phyloP scores from a whole-genome alignment of 2,329 filamentous ascomycete genomes.

The Fusarium newnesense region DNA sequence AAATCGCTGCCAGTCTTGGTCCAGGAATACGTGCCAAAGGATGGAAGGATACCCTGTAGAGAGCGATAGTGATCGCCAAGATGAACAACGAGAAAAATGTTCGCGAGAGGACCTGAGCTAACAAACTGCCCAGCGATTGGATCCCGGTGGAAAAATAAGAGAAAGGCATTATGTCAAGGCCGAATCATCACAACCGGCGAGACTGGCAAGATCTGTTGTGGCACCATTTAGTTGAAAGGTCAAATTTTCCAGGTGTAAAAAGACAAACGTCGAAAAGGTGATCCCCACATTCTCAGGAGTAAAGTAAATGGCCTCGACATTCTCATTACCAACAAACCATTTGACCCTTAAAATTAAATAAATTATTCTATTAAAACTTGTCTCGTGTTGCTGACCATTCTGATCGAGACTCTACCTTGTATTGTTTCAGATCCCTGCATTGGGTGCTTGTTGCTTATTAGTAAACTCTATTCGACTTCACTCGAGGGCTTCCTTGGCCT shows the following conservation, averaged over 20 bases:
- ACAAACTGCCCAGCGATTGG: neutral
- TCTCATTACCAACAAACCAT: neutral
- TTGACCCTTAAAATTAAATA: neutral
- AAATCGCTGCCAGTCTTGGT: slow-evolving; percentile 57
- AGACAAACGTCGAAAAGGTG: neutral
- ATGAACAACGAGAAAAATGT: slow-evolving; percentile 17
- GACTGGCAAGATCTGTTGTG: neutral
- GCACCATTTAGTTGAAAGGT: neutral
- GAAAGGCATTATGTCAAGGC: slow-evolving; percentile 15
- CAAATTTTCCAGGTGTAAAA: slow-evolving; percentile 2
- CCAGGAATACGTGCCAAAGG: slow-evolving; percentile 59
- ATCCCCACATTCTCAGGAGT: slow-evolving; percentile 11
- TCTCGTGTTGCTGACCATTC: neutral
- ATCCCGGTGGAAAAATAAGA: slow-evolving; percentile 7
- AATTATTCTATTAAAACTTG: neutral
- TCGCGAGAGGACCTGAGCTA: neutral
- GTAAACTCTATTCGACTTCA: neutral
- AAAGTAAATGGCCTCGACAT: neutral
- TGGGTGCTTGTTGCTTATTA: neutral
- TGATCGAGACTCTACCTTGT: neutral
- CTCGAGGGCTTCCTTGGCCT: slow-evolving; percentile 13
- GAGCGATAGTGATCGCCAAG: slow-evolving; percentile 26
- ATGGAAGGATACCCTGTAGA: slow-evolving; percentile 57
- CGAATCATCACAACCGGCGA: slow-evolving; percentile 21
- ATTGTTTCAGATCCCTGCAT: neutral